Base-by-base conservation (phyloP, 768 basidiomycete species). In the Sistotremastrum niveocremeum region DNA sequence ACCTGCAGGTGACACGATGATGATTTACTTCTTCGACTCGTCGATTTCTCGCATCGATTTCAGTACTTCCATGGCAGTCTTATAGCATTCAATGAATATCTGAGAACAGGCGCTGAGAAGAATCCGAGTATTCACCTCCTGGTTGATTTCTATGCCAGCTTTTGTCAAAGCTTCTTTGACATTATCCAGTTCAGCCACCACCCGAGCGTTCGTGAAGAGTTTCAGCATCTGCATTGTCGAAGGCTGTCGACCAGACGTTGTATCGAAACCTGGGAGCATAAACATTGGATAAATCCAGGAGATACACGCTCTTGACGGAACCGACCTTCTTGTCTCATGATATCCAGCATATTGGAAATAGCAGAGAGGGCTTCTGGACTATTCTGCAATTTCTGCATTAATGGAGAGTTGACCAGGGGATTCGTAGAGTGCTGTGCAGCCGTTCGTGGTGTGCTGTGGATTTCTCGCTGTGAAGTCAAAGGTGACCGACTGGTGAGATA, bases 71-170 rank as follows among this genome's bases (percentile, higher is more conserved):
- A 20, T 20, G 20, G 20, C 20, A 20, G 20, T 20, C 20, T 20
- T 20, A 20, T 20, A 20, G 20, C 20, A 20, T 20, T 20, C 20
- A 20, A 20, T 20, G 20, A 20, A 20, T 20, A 20, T 20, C 20
- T 20, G 20, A 20, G 20, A 20, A 20, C 20, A 20, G 20, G 12
- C 32, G 37, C 38, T 49, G 5, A 46, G 34, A n/a, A 45, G 31
- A 44, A 31, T 4, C 32, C 11, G 33, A 12, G n/a, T 49, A 53
- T 69, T 45, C 51, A 79, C 80, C 60, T 74, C 68, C 41, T 74
- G 71, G 34, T 58, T 60, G 34, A 79, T 46, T 55, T 81, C 73
- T n/a, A 84, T 57, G 4, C 78, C 81, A 20, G 77, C 76, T 34
- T 74, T 75, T 44, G 71, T 56, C 49, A 82, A 56, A 47, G 74